Evolutionary conservation across 1,284 basidiomycete species (phyloP), one percentile per base, ranked within the genome.

Genomic region (Exsudoporus floridanus): DNA sequence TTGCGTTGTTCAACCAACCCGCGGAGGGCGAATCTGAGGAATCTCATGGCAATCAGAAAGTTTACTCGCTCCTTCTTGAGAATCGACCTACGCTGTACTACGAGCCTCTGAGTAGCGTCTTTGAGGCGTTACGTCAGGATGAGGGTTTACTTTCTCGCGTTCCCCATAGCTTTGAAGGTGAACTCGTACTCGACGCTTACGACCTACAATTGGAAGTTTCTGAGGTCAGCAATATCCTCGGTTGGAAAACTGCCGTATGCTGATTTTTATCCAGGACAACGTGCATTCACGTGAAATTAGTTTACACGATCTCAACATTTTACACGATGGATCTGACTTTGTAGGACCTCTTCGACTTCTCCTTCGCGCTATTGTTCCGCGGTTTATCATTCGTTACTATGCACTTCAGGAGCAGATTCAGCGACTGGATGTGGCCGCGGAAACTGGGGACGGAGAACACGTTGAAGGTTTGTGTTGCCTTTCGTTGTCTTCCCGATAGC

Each of bases 361-460:
- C 47, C 67, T 90, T 43, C 78, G 76, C 50, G 66, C 75, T 2
- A 62, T 70, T 39, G 56, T 70, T 1, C 82, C 86, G 34, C 78
- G 88, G 46, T 90, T 90, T 58, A 84, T 88, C 43, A 69, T 75
- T 30, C 83, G 83, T 35, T 90, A 85, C 65, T 83, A 82, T 52
- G 64, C 74, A 42, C 73, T 90, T 37, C 82, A 84, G 62, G 80
- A 82, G 35, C 78, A 83, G 60, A 72, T 86, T 40, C 68, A 74
- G 19, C 75, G 77, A 33, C 63, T 80, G 28, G 71, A 76, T 39
- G 41, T 78, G 7, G 63, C 66, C 28, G 64, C 54, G 14, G 62
- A 58, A 36, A 28, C 50, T 4, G 56, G 27, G 3, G 62, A 60
- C 31, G 51, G 42, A 50, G 59, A 59, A 46, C 53, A 56, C 8